Evolutionary conservation across 192 early-diverging fungal genomes (phyloP).

Genomic region (Helicostylum pulchrum): DNA sequence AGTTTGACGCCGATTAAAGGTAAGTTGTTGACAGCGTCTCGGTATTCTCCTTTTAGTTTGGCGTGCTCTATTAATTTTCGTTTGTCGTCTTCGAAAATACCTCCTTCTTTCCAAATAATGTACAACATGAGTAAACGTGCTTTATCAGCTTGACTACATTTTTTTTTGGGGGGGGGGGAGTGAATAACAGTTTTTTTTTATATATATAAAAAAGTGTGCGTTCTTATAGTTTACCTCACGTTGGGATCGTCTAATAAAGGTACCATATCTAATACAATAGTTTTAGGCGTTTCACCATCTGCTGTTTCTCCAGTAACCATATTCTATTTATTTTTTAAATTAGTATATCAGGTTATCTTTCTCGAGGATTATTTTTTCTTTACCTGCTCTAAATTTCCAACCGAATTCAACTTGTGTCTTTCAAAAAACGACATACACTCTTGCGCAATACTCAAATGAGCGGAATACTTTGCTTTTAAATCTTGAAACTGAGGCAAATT

Average conservation of each 20-base stretch:
- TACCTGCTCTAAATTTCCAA: conserved; percentile 75
- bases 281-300: conserved; percentile 64
- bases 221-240: conserved; percentile 42
- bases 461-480: conserved; percentile 77
- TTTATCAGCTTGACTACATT: conserved; percentile 57
- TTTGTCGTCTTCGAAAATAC: conserved; percentile 71
- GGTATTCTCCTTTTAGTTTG: conserved; percentile 61
- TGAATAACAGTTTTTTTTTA: not conserved
- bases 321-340: conserved; percentile 39
- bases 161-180: not conserved
- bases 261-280: conserved; percentile 74
- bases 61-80: conserved; percentile 69
- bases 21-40: conserved; percentile 77
- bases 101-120: conserved; percentile 71
- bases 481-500: conserved; percentile 87
- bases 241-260: conserved; percentile 71
- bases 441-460: conserved; percentile 82
- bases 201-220: not conserved
- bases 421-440: conserved; percentile 79
- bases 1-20: conserved; percentile 62
- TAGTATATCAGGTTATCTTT: not conserved
- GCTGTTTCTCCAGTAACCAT: conserved; percentile 77
- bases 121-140: conserved; percentile 78
- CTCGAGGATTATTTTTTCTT: not conserved
- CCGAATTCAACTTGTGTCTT: conserved; percentile 57